Evolutionary conservation across 345 rosid species (phyloP), one percentile per base, ranked within the genome.

Genomic region (Corymbia maculata): DNA sequence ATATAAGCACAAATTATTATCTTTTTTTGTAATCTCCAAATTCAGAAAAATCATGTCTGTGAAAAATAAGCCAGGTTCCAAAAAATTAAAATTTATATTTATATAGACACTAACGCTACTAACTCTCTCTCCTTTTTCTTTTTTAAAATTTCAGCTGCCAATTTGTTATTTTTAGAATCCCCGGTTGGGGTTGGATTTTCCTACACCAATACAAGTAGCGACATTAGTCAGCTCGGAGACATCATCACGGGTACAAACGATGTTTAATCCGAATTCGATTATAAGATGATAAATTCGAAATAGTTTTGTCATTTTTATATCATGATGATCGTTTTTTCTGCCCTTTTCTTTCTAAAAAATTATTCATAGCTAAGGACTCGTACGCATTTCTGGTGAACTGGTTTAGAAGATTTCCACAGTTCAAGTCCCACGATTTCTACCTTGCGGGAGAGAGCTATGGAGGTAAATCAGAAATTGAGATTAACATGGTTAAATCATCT

Each of bases 151-250:
- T 30, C 30, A 97, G 99, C 87, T 91, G 97, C 99, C 85, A 96
- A 96, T 89, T 86, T 96, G 92, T 87, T 95, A 85, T 96, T 95
- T 86, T 57, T 96, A 93, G 98, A 95, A 91, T 92, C 98, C 26
- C 98, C 99, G 1, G 94, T 92, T 6, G 98, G 99, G 4, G 99
- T 95, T 6, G 99, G 98, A 14, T 95, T 95, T 89, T 97, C 99
- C 3, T 97, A 97, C 92, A 92, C 98, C 13, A 97, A 92, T 89
- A 92, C 90, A 52, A 89, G 94, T 1, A 49, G 66, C 45, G 96
- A 95, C 89, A 85, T 95, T 32, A 6, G 24, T 13, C 86, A 90
- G 86, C 94, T 95, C 28, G 97, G 96, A 2, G 97, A 94, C 90
- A 21, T 59, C 86, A 90, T 91, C 64, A 91, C 94, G 2, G 90